Percentiles rank a stretch among this genome's conserved stretches.
phyloP scores from a whole-genome alignment of 2,329 filamentous ascomycete species.

The Dothistroma pini region DNA sequence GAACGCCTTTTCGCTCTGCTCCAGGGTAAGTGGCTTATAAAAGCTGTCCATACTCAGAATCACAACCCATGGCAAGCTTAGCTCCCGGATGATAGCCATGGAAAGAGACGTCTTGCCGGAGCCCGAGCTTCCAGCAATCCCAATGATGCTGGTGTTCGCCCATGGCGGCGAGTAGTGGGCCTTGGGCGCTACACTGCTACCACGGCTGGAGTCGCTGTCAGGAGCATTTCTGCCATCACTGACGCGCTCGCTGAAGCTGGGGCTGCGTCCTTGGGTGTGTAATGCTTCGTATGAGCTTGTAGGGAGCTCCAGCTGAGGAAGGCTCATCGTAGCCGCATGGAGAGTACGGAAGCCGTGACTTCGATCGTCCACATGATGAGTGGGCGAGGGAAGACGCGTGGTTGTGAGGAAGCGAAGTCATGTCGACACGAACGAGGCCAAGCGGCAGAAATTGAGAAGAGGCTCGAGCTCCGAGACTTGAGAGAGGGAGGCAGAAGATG shows the following conservation, averaged over 20 bases:
- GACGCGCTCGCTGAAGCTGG: constrained; percentile 3
- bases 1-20: constrained; percentile 77
- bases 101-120: constrained; percentile 94
- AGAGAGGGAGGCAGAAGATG: constrained; percentile 1
- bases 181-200: constrained; percentile 23
- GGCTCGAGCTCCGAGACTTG: constrained; percentile 4
- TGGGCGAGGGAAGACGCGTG: constrained; percentile 2
- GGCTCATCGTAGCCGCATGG: constrained; percentile 32
- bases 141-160: constrained; percentile 95
- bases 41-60: constrained; percentile 99
- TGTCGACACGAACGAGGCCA: not conserved
- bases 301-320: constrained; percentile 26
- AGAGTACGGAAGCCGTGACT: constrained; percentile 27
- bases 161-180: constrained; percentile 90
- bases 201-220: constrained; percentile 4
- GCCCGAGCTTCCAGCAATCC: constrained; percentile 89
- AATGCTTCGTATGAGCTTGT: constrained; percentile 23
- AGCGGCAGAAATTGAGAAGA: constrained; percentile 10
- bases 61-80: constrained; percentile 96
- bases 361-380: constrained; percentile 29
- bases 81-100: constrained; percentile 79
- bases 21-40: constrained; percentile 82
- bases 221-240: constrained; percentile 2
- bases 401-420: constrained; percentile 7
- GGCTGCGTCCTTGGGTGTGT: constrained; percentile 10